Conservation (phyloP, 1,284 basidiomycete species). For the Laetiporus sulphureus region DNA sequence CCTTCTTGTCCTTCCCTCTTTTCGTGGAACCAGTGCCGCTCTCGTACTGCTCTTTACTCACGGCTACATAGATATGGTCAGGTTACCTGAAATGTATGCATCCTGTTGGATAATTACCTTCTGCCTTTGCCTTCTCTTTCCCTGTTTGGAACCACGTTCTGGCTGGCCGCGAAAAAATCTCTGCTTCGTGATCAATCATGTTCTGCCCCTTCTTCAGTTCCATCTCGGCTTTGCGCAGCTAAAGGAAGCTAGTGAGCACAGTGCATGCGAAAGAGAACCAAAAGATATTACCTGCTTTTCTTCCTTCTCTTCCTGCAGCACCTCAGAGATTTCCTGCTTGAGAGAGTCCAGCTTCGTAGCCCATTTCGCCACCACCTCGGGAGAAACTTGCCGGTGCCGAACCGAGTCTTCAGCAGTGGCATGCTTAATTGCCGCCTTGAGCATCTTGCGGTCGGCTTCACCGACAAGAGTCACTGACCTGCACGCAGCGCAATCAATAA, state of each 20-base stretch:
- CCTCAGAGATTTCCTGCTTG: constrained; percentile 76
- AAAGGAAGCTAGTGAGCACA: constrained; percentile 6
- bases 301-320: constrained; percentile 91
- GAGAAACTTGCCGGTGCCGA: constrained; percentile 83
- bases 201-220: constrained; percentile 94
- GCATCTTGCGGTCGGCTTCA: constrained; percentile 92
- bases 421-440: constrained; percentile 94
- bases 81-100: too few relatives aligned
- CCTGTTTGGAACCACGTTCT: constrained; percentile 96
- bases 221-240: constrained; percentile 92
- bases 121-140: constrained; percentile 77
- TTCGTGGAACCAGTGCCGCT: constrained; percentile 32
- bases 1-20: constrained; percentile 19
- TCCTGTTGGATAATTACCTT: constrained; percentile 57
- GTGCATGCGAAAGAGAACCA: constrained; percentile 4
- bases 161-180: constrained; percentile 91
- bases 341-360: constrained; percentile 63
- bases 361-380: constrained; percentile 75
- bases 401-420: constrained; percentile 75
- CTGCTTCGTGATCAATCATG: constrained; percentile 90
- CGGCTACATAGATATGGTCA: constrained; percentile 42
- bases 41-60: constrained; percentile 73
- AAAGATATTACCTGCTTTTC: constrained; percentile 70
- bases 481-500: constrained; percentile 12
- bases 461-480: constrained; percentile 95